Base-by-base conservation (phyloP, 495 filamentous ascomycete genomes). In the Xylaria intraflava region DNA sequence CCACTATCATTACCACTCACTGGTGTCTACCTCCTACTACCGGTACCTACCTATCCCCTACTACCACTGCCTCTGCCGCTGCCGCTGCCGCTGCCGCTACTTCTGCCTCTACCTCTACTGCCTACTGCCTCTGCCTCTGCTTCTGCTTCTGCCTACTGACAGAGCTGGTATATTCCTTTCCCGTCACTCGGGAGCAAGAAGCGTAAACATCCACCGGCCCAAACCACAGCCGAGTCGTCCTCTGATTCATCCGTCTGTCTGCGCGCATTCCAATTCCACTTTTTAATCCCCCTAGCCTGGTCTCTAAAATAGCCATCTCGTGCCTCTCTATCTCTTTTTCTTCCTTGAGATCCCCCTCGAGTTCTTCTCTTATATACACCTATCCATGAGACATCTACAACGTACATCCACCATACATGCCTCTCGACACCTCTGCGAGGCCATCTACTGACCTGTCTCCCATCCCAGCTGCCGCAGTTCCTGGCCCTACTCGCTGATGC, bases 191-290 rank as follows among this genome's bases (percentile, higher is more conserved):
- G 36, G 20, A 33, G n/a, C 20, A 52, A 33, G 22, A 17, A 2
- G 17, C 35, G 50, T 31, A 45, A 22, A 33, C 43, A 45, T 53
- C 41, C 49, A 44, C 30, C 41, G 29, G 22, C 41, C 38, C 50
- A 53, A 35, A 36, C 40, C 50, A 29, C 41, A 33, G 27, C 30
- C 26, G 31, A 42, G 41, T 33, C n/a, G 35, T 17, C 2, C 10
- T 45, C 31, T 53, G 33, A 53, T 53, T 46, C 42, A 39, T 46
- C 36, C 42, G 36, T 53, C 49, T 33, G 50, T 53, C 23, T 43
- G 35, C 31, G 1, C 19, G 19, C 43, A 39, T 46, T 53, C 16
- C 42, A 40, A 40, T 46, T 44, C 41, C 42, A 53, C 51, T 40
- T 24, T 40, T n/a, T n/a, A n/a, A n/a, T n/a, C n/a, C 30, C 40